These are phyloP conservation scores for Mallotus nudiflorus DNA, from an alignment of 345 rosid species.

Conservation along the genomic window DNA sequence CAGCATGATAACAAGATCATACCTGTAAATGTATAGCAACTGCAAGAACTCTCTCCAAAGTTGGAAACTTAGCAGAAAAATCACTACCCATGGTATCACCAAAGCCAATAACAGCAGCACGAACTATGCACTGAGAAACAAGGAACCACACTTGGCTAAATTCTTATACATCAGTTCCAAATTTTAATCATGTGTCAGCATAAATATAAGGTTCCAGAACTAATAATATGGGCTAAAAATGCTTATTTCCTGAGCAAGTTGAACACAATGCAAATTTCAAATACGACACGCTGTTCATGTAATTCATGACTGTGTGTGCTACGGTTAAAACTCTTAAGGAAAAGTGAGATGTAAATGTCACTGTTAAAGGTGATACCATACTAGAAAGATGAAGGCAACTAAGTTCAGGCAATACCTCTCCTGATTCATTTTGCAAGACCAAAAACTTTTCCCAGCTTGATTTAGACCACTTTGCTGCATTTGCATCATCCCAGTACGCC, in stretches of 20 bases:
- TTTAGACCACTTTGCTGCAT: slow-evolving; percentile 44
- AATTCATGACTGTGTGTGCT: not conserved
- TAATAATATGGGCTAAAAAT: not conserved
- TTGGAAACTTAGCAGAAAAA: slow-evolving; percentile 42
- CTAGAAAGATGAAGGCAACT: slow-evolving; percentile 2
- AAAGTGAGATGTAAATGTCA: not conserved
- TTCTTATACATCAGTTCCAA: not conserved
- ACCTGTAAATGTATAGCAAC: slow-evolving; percentile 85
- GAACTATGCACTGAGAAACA: slow-evolving; percentile 68
- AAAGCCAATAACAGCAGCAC: slow-evolving; percentile 66
- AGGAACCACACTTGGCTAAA: slow-evolving; percentile 26
- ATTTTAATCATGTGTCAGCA: not conserved
- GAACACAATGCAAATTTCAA: not conserved
- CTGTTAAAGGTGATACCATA: not conserved
- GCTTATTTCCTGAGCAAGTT: not conserved
- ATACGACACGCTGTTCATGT: not conserved
- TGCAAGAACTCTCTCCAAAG: slow-evolving; percentile 48
- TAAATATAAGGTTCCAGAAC: not conserved
- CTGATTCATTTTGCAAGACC: slow-evolving; percentile 73
- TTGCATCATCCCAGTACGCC: slow-evolving; percentile 70
- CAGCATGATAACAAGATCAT: slow-evolving; percentile 24
- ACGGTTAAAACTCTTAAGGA: not conserved
- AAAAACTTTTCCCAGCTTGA: slow-evolving; percentile 85
- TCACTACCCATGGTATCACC: slow-evolving; percentile 38
- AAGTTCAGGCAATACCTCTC: slow-evolving; percentile 52